A percentile compares a stretch with the other conserved stretches of the same genome.
These are phyloP conservation scores for Citrus unshiu DNA, from an alignment of 345 rosid species.

Conservation along the genomic window DNA sequence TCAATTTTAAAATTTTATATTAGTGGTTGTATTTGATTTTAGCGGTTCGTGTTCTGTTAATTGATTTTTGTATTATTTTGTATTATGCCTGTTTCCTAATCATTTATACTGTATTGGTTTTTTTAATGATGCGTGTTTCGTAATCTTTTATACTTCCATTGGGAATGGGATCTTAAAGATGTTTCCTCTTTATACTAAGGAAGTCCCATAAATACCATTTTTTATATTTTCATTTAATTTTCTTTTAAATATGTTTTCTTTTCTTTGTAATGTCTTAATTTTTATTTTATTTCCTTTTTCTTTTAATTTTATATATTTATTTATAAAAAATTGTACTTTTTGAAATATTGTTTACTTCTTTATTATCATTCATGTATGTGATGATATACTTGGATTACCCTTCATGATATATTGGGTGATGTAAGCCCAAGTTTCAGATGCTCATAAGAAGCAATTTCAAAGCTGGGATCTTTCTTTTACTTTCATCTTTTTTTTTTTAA, in stretches of 20 bases:
- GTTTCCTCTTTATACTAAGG: background rate
- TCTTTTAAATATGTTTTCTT: no score
- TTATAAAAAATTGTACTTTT: no score
- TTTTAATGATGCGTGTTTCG: background rate
- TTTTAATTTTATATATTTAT: background rate
- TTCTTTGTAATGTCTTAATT: no score
- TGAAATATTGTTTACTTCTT: no score
- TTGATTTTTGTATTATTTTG: background rate
- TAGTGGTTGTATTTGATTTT: background rate
- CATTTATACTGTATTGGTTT: background rate
- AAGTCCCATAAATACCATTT: background rate
- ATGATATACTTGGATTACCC: conserved; percentile 72
- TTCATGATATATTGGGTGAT: conserved; percentile 60
- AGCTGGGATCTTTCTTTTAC: background rate
- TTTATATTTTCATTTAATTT: no score
- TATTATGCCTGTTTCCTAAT: background rate
- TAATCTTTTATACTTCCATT: background rate
- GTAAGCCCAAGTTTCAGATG: conserved; percentile 63
- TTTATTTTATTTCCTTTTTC: background rate
- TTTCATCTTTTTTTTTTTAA: background rate
- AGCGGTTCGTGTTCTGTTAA: background rate
- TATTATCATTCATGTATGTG: conserved; percentile 28
- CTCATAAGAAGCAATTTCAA: background rate
- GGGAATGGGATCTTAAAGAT: background rate
- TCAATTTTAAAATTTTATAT: background rate